Conservation (phyloP, 2,329 filamentous ascomycete species). For the Apiospora koreana region DNA sequence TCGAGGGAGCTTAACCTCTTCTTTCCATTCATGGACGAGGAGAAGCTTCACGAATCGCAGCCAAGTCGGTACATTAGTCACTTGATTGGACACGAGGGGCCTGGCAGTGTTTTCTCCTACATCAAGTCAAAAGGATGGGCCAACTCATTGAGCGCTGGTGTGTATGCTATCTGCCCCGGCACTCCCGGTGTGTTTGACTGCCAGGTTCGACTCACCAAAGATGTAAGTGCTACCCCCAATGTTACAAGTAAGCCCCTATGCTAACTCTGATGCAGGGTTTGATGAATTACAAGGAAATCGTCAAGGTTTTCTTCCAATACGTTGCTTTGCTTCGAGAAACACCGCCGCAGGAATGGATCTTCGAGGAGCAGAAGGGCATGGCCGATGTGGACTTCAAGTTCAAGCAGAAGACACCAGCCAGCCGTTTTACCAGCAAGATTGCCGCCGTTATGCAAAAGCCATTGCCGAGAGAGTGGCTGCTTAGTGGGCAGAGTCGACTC, state of each 20-base stretch:
- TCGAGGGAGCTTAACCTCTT: slow-evolving; percentile 75
- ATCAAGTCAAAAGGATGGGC: slow-evolving; percentile 86
- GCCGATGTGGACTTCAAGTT: slow-evolving; percentile 95
- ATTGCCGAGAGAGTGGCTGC: slow-evolving; percentile 80
- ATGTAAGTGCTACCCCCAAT: slow-evolving; percentile 49
- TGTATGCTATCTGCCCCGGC: slow-evolving; percentile 75
- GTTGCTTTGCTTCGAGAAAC: slow-evolving; percentile 80
- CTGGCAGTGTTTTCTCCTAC: slow-evolving; percentile 88
- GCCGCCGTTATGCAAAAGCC: slow-evolving; percentile 42
- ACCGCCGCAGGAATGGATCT: slow-evolving; percentile 88
- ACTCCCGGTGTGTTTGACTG: slow-evolving; percentile 76
- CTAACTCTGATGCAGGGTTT: slow-evolving; percentile 52
- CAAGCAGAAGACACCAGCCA: slow-evolving; percentile 88
- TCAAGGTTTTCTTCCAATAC: slow-evolving; percentile 88
- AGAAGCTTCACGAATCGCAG: slow-evolving; percentile 74
- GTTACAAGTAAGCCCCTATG: slow-evolving; percentile 18
- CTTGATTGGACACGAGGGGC: slow-evolving; percentile 88
- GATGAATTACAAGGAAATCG: slow-evolving; percentile 78
- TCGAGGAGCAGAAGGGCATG: slow-evolving; percentile 76
- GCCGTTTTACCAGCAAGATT: slow-evolving; percentile 84
- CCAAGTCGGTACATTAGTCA: slow-evolving; percentile 87
- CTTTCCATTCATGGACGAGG: slow-evolving; percentile 86
- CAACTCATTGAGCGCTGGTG: slow-evolving; percentile 77
- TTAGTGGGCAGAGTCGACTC: slow-evolving; percentile 77
- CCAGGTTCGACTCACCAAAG: slow-evolving; percentile 78